Conservation (phyloP, 768 basidiomycete genomes). For the Amanita phalloides region DNA sequence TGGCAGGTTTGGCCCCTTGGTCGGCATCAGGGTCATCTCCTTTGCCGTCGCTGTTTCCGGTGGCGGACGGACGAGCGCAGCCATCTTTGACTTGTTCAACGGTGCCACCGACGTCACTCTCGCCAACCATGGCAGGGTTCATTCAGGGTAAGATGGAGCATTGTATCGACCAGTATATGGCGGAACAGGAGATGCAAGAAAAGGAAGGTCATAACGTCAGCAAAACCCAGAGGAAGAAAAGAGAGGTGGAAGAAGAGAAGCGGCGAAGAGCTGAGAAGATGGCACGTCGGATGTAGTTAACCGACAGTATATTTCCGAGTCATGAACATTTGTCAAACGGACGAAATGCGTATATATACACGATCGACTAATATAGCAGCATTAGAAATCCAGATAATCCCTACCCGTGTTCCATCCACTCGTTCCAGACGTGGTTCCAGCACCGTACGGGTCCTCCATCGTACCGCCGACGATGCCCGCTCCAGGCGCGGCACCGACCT, state of each 20-base stretch:
- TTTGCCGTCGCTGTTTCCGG: neutral
- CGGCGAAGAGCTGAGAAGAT: constrained; percentile 20
- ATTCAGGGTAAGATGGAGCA: constrained; percentile 62
- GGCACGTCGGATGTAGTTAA: too few relatives aligned
- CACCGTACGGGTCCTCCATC: constrained; percentile 35
- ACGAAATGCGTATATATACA: too few relatives aligned
- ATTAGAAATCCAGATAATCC: constrained; percentile 47
- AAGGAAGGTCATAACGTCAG: constrained; percentile 48
- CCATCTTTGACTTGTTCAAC: neutral
- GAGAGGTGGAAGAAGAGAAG: constrained; percentile 27
- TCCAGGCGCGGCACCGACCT: constrained; percentile 23
- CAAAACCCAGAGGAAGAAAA: constrained; percentile 63
- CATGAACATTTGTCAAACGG: too few relatives aligned
- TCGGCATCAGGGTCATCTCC: constrained; percentile 6
- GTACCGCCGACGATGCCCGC: neutral
- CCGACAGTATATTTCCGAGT: too few relatives aligned
- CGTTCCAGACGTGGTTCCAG: constrained; percentile 13
- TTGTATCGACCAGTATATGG: constrained; percentile 49
- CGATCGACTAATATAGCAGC: too few relatives aligned
- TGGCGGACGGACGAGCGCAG: neutral
- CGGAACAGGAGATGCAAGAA: constrained; percentile 35
- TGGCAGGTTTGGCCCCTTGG: constrained; percentile 2
- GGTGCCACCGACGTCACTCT: neutral
- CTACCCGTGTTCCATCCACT: constrained; percentile 35
- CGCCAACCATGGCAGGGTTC: constrained; percentile 5